Evolutionary conservation across 257 asterid species (phyloP), one percentile per base, ranked within the genome.

Genomic region (Nemophila menziesii): DNA sequence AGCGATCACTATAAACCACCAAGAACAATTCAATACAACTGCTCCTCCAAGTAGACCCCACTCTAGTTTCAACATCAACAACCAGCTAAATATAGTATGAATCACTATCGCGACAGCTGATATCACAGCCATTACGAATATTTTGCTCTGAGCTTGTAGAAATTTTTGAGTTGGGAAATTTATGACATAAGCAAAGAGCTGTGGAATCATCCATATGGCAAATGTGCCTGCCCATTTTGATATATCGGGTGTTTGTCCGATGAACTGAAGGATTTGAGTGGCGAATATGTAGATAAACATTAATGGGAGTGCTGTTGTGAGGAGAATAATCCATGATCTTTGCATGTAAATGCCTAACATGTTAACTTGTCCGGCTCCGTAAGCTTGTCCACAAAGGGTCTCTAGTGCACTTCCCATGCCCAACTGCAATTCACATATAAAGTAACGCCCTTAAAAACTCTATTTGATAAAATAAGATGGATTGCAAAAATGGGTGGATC

Each of bases 361-460:
- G 16, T 65, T 64, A 2, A 73, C 0, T 13, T 77, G 77, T 5
- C 78, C 71, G 2, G 82, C 87, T 16, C 87, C 87, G 20, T 29
- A 77, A 0, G 82, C 87, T 51, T 77, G 82, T 5, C 87, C 87
- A 20, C 87, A 77, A 0, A 77, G 68, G 0, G 87, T 77, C 43
- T 73, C 79, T 11, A 77, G 29, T 1, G 87, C 87, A 49, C 79
- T 77, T 24, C 80, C 80, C 75, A 71, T 72, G 8, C 80, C 80
- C 54, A 61, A 11, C 86, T 68, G 56, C 38, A 14, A 6, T 16
- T 7, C 11, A 12, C n/a, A 23, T 14, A 39, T 29, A 13, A 29
- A 29, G 12, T 2, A 29, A 10, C 3, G 36, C n/a, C n/a, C n/a
- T n/a, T n/a, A n/a, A n/a, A n/a, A n/a, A n/a, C n/a, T n/a, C n/a